A percentile compares a stretch with the other conserved stretches of the same genome.
Evolutionary conservation across 768 basidiomycete species (phyloP).

Genomic region (Amanita thiersii): DNA sequence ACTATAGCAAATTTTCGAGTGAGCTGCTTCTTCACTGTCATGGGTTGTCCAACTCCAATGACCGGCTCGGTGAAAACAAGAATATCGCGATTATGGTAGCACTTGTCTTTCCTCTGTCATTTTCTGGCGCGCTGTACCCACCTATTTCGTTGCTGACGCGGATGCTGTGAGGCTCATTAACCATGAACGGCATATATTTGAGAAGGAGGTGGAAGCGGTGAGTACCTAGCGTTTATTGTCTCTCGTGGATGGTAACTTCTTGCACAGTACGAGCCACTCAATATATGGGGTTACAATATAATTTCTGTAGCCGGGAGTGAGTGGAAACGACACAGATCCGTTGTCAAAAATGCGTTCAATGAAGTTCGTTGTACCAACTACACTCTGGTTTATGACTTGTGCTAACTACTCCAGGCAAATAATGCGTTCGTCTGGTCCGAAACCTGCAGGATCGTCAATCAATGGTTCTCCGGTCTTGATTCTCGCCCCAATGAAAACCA

Average conservation of each 20-base stretch:
- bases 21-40: slow-evolving; percentile 10
- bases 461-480: slow-evolving; percentile 35
- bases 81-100: slow-evolving; percentile 27
- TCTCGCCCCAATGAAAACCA: neutral
- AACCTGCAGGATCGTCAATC: slow-evolving; percentile 26
- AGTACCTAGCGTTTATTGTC: too few species aligned
- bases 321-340: slow-evolving; percentile 39
- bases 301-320: slow-evolving; percentile 31
- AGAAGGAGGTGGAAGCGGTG: slow-evolving; percentile 30
- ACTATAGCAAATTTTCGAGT: slow-evolving; percentile 27
- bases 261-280: slow-evolving; percentile 28
- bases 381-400: too few species aligned
- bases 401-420: slow-evolving; percentile 24
- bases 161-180: slow-evolving; percentile 30
- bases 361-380: slow-evolving; percentile 24
- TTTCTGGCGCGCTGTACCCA: slow-evolving; percentile 20
- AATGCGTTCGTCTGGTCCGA: slow-evolving; percentile 43
- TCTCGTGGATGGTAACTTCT: neutral
- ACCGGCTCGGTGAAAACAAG: slow-evolving; percentile 19
- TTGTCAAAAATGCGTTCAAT: slow-evolving; percentile 42
- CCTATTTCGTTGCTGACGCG: slow-evolving; percentile 35
- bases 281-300: slow-evolving; percentile 38
- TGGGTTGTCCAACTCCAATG: neutral
- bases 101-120: slow-evolving; percentile 29
- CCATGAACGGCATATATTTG: slow-evolving; percentile 25